Evolutionary conservation across 73 alveolate species (phyloP), one percentile per base, ranked within the genome.

Genomic region (Durusdinium trenchii): DNA sequence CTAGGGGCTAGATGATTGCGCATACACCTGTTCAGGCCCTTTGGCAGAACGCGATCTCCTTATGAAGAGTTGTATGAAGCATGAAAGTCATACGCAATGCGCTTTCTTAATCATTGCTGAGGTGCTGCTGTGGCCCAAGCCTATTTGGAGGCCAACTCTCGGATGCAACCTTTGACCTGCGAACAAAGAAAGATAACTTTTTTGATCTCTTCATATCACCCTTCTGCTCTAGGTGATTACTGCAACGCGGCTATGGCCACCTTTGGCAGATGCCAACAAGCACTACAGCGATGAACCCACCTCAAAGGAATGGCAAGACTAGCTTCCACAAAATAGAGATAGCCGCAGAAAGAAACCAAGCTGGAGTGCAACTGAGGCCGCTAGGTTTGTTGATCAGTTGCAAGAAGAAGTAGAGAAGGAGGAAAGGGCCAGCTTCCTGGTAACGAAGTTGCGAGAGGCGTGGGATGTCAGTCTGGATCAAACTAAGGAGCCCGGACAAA

Each of bases 401-500:
- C 95, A 86, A 42, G 60, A 61, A 45, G 95, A 86, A 57, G 95
- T 50, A 18, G 95, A 86, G 35, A n/a, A 54, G 42, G 82, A 86
- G 83, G 95, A 86, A 62, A 62, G 95, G 43, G 95, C 61, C 61
- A 23, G 40, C 42, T 2, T 36, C 95, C 54, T 76, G 52, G 71
- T 30, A 14, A 26, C 40, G 48, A 32, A 40, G 81, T 20, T 61
- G 48, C 16, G 20, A 18, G 40, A 81, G 35, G 86, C 0, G 28
- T 38, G 51, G 26, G 52, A 73, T 62, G 6, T 35, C 78, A 40
- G 38, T 4, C 85, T 73, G 85, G 9, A 1, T 60, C n/a, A 60
- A 32, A 38, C 96, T 73, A n/a, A 89, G 96, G 96, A 61, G 32
- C 96, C 96, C 3, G 96, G 96, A 28, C 96, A 89, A 9, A 71